Evolutionary conservation across 352 stramenopile species (phyloP).

Genomic region (Discostella stelligera): DNA sequence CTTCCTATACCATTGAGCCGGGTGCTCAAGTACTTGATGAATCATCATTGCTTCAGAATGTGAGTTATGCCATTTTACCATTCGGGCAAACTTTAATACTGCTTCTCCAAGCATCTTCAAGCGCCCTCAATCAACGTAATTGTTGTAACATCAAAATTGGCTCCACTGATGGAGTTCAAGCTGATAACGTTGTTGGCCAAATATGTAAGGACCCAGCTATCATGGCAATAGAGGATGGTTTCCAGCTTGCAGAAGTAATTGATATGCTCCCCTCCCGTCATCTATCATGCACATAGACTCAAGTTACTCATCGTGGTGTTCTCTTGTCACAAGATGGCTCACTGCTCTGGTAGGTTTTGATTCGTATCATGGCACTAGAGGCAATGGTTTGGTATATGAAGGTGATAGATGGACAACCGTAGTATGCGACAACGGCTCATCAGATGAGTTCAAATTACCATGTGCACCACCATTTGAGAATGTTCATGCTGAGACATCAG

Average conservation of each 20-base stretch:
- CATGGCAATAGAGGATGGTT: constrained; percentile 77
- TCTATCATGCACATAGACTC: constrained; percentile 31
- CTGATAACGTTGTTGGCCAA: constrained; percentile 37
- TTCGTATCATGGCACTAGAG: constrained; percentile 67
- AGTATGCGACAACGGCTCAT: not conserved
- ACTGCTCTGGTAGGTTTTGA: constrained; percentile 59
- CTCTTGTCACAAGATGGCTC: constrained; percentile 69
- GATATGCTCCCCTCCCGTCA: constrained; percentile 69
- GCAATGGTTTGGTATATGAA: constrained; percentile 47
- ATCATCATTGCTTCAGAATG: constrained; percentile 54
- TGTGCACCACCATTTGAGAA: constrained; percentile 33
- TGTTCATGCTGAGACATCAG: constrained; percentile 51
- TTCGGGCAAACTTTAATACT: constrained; percentile 76
- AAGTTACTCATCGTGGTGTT: constrained; percentile 48
- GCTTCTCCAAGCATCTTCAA: constrained; percentile 66
- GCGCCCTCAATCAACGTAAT: constrained; percentile 50
- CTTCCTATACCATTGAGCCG: constrained; percentile 28
- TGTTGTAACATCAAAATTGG: constrained; percentile 16
- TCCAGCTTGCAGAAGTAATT: constrained; percentile 69
- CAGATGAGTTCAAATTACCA: not conserved
- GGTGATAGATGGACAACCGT: constrained; percentile 26
- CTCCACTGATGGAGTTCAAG: constrained; percentile 16
- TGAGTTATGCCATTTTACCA: constrained; percentile 74
- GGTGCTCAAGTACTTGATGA: constrained; percentile 30
- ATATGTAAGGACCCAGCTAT: constrained; percentile 54